Percentiles rank a stretch among this genome's conserved stretches.
Conservation (phyloP, 805 yeast genomes). For the Nakazawaea wyomingensis region DNA sequence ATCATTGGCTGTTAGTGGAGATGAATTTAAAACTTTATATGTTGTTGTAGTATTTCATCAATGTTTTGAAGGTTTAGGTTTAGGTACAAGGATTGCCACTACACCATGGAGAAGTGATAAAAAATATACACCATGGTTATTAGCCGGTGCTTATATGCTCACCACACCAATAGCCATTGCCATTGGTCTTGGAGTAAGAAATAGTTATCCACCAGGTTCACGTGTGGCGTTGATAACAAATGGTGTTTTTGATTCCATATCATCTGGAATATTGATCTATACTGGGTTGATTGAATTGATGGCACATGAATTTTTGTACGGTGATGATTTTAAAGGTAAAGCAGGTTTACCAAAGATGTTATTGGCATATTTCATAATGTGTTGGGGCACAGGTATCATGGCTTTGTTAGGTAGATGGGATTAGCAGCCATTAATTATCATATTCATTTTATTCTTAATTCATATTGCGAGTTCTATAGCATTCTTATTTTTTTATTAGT, state of each 20-base stretch:
- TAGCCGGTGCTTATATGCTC: constrained; percentile 46
- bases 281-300: constrained; percentile 70
- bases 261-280: constrained; percentile 68
- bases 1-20: constrained; percentile 58
- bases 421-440: constrained; percentile 22
- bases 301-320: constrained; percentile 66
- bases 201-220: constrained; percentile 49
- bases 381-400: constrained; percentile 65
- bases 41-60: constrained; percentile 70
- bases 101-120: constrained; percentile 45
- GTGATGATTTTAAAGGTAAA: constrained; percentile 36
- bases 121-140: constrained; percentile 46
- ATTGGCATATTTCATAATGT: constrained; percentile 34
- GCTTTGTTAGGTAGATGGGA: constrained; percentile 78
- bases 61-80: constrained; percentile 74
- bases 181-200: constrained; percentile 69
- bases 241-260: constrained; percentile 65
- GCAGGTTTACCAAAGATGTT: constrained; percentile 36
- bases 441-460: background rate
- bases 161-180: constrained; percentile 70
- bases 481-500: too few species aligned
- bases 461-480: too few species aligned
- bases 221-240: constrained; percentile 48
- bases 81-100: constrained; percentile 64
- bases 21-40: constrained; percentile 58